phyloP scores from a whole-genome alignment of 2,329 filamentous ascomycete genomes.

The Epichloe sp. region DNA sequence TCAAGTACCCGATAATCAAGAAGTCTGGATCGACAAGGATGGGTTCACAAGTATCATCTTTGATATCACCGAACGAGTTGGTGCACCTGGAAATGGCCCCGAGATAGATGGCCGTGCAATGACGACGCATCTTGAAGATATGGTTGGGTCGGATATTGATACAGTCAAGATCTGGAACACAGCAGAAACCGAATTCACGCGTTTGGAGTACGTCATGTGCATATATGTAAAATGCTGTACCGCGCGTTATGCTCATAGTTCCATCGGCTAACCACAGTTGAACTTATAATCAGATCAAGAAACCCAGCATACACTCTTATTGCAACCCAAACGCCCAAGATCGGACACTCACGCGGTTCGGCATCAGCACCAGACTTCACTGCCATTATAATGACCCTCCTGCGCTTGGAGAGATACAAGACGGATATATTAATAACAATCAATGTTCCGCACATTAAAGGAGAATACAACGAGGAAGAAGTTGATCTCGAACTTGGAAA shows the following conservation, averaged over 20 bases:
- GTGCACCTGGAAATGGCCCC: slow-evolving; percentile 35
- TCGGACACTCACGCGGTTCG: slow-evolving; percentile 20
- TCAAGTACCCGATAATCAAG: slow-evolving; percentile 76
- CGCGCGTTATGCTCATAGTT: neutral
- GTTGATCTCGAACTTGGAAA: slow-evolving; percentile 54
- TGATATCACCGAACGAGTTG: slow-evolving; percentile 77
- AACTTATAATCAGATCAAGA: slow-evolving; percentile 21
- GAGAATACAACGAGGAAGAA: slow-evolving; percentile 60
- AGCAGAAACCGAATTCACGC: slow-evolving; percentile 44
- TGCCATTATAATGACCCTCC: slow-evolving; percentile 61
- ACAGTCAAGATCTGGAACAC: slow-evolving; percentile 54
- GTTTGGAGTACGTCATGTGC: slow-evolving; percentile 32
- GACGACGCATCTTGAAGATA: slow-evolving; percentile 54
- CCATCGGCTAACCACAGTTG: slow-evolving; percentile 11
- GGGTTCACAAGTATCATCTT: slow-evolving; percentile 82
- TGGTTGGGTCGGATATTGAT: slow-evolving; percentile 51
- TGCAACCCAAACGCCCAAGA: slow-evolving; percentile 43
- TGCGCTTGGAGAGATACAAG: slow-evolving; percentile 59
- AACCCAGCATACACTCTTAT: slow-evolving; percentile 57
- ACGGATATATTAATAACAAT: slow-evolving; percentile 79
- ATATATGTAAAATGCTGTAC: neutral
- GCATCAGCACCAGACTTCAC: slow-evolving; percentile 47
- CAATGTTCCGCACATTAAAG: slow-evolving; percentile 73
- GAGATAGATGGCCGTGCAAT: slow-evolving; percentile 58
- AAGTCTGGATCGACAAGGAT: slow-evolving; percentile 75